Base-by-base conservation (phyloP, 2,329 filamentous ascomycete genomes). In the Pseudocercospora crystallina region DNA sequence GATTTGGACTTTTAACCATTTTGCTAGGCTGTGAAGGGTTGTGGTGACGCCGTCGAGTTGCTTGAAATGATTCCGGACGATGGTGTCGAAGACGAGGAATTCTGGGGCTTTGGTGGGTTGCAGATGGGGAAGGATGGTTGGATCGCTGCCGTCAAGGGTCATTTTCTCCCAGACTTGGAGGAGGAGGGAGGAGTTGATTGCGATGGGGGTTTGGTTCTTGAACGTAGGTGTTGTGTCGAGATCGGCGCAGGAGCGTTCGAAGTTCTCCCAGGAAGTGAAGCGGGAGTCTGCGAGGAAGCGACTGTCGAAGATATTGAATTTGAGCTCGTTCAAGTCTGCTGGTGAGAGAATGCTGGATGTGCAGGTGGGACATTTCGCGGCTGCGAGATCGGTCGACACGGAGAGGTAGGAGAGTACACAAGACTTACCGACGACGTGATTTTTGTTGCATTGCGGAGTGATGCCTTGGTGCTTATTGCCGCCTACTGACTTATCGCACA, bases 211-310 rank as follows among this genome's bases (percentile, higher is more conserved):
- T 7, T 31, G 14, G 17, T 55, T 46, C 29, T 14, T 29, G 10
- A 34, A 13, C 1, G 46, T 36, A 1, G 15, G 33, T 1, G 20
- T 40, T 8, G 17, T 38, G 35, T 58, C 55, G 36, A 58, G 52
- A 35, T 55, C 52, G n/a, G 55, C 40, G 20, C 45, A 55, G 4
- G 49, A 53, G 11, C 47, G 44, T 29, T 58, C 49, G 36, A 48
- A 53, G 31, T 53, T 58, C 49, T 58, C 55, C 32, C 39, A 56
- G 3, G 38, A n/a, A n/a, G 38, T 56, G 47, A 34, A 56, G n/a
- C 47, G 43, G 13, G 47, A 31, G 5, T 53, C 55, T n/a, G 47
- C 34, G 29, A 35, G 26, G 43, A 45, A 58, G 5, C 32, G n/a
- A 8, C 33, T 33, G 11, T 47, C 47, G 17, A 49, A 37, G 38